Evolutionary conservation across 1,139 yeast species (phyloP), one percentile per base, ranked within the genome.

Genomic region (Nadsonia starkeyi-henricii): DNA sequence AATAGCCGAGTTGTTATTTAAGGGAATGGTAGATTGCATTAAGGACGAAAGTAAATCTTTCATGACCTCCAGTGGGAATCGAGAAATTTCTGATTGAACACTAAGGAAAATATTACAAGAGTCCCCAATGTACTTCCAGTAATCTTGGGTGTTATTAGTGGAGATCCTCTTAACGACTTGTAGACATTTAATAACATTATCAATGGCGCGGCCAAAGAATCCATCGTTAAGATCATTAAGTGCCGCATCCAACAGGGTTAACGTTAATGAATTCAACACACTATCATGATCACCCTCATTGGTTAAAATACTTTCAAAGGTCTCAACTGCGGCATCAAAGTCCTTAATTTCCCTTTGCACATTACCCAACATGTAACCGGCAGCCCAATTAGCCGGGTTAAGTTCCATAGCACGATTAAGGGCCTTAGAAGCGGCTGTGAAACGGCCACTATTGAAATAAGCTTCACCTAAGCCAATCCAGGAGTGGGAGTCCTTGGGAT

Each of bases 381-480:
- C 81, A 46, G 77, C 73, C 81, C 85, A 78, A 52, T 72, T 74
- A 1, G 62, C 58, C 0, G 76, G 70, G 37, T 76, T 75, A 18
- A 84, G 57, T 21, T 71, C 68, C 42, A 76, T 59, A 0, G 91
- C 86, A 52, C 79, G 79, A 41, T 69, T 71, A 58, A 88, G 85
- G 1, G 93, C 96, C 60, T 84, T 88, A 8, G 76, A 73, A 0
- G 96, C 86, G 2, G 97, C 95, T 51, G 84, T 91, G 46, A 81
- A 69, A 53, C 96, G 73, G 4, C 98, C 98, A 63, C 94, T 78
- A 44, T 79, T 77, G 50, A 74, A 71, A 62, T 91, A 91, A 0
- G 96, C 93, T 62, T 93, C 98, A 20, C 98, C 98, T 41, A 91
- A 69, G 0, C 96, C 96, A 23, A 84, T 72, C 97, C 97, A 89